A percentile compares a stretch with the other conserved stretches of the same genome.
Conservation (phyloP, 768 basidiomycete genomes). For the Baorangia bicolor region DNA sequence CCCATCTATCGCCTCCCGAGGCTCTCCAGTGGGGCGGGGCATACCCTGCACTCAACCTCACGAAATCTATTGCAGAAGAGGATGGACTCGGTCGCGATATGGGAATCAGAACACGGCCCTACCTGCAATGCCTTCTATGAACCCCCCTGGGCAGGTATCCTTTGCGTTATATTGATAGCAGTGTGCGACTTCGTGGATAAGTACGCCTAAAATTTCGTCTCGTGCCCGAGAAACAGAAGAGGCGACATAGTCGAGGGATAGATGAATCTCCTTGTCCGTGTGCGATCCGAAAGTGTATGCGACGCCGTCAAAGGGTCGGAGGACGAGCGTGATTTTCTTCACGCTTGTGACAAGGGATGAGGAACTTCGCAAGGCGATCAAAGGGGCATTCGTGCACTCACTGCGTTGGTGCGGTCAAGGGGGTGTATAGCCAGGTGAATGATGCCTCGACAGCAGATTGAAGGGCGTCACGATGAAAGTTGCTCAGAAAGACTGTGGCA, state of each 20-base stretch:
- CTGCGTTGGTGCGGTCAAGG: conserved; percentile 46
- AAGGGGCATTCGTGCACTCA: conserved; percentile 30
- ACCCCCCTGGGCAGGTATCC: conserved; percentile 61
- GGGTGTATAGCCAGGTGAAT: conserved; percentile 44
- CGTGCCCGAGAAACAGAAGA: conserved; percentile 39
- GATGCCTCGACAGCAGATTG: conserved; percentile 40
- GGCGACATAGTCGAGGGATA: conserved; percentile 65
- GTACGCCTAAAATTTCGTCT: conserved; percentile 69
- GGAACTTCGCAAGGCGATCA: neutral
- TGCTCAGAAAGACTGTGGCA: conserved; percentile 51
- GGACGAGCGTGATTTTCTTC: conserved; percentile 52
- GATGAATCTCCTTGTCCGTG: conserved; percentile 71
- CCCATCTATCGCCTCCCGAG: conserved; percentile 54
- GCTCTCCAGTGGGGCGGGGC: conserved; percentile 71
- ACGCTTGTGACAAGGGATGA: conserved; percentile 40
- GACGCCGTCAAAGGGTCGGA: conserved; percentile 66
- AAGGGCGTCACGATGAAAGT: conserved; percentile 43
- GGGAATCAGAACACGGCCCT: conserved; percentile 10
- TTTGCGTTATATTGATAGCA: conserved; percentile 70
- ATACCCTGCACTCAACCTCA: conserved; percentile 58
- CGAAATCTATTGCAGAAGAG: conserved; percentile 52
- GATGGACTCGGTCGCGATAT: neutral
- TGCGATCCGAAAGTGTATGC: conserved; percentile 62
- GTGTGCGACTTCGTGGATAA: conserved; percentile 76
- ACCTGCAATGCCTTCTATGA: conserved; percentile 84